A percentile compares a stretch with the other conserved stretches of the same genome.
phyloP scores from a whole-genome alignment of 2,329 filamentous ascomycete species.

The Lecanicillium sp. region DNA sequence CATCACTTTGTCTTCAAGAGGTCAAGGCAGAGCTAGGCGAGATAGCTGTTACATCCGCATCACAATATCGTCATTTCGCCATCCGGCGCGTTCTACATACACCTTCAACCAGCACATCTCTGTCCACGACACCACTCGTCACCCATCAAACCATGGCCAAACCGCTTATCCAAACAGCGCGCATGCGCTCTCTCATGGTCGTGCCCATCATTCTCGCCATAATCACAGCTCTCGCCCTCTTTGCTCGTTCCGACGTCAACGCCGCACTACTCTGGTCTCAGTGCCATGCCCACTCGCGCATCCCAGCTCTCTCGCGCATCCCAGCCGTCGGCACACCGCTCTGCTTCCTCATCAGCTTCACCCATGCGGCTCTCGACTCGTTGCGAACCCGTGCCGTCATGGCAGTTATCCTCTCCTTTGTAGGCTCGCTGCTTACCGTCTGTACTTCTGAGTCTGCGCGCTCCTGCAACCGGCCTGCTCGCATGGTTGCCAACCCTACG shows the following conservation, averaged over 20 bases:
- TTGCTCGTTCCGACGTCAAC: constrained; percentile 41
- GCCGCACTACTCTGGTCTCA: constrained; percentile 44
- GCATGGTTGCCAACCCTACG: constrained; percentile 29
- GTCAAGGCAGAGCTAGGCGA: too few species aligned
- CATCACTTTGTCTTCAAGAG: too few species aligned
- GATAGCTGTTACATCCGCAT: too few species aligned
- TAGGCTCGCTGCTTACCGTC: constrained; percentile 39
- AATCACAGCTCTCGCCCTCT: constrained; percentile 31
- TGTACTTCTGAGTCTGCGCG: constrained; percentile 41
- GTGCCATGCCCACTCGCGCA: constrained; percentile 38
- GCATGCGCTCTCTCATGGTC: constrained; percentile 43
- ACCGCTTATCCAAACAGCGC: constrained; percentile 8
- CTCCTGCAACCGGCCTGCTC: constrained; percentile 27
- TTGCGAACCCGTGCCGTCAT: constrained; percentile 31
- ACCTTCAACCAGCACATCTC: too few species aligned
- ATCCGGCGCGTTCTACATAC: too few species aligned
- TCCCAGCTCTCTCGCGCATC: constrained; percentile 34
- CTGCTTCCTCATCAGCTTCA: constrained; percentile 44
- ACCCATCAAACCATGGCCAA: neutral
- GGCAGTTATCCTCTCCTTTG: constrained; percentile 32
- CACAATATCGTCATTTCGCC: too few species aligned
- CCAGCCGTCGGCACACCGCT: constrained; percentile 35
- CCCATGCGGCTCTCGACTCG: constrained; percentile 33
- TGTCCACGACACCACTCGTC: neutral
- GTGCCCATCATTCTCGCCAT: constrained; percentile 37